Base-by-base conservation (phyloP, 805 yeast species). In the Wickerhamomyces bovis region DNA sequence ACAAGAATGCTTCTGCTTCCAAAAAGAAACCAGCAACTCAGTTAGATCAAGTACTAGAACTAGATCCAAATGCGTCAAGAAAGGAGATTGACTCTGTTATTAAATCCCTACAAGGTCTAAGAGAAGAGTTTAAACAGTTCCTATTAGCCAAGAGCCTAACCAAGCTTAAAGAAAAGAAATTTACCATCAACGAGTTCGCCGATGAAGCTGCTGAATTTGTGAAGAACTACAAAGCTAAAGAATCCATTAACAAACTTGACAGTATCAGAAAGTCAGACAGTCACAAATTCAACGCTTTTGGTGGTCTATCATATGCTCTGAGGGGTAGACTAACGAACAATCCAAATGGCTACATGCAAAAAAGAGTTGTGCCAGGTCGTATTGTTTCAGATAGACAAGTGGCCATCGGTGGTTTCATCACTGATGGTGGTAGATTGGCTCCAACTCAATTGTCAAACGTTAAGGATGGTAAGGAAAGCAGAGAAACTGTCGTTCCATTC, bases 271-370 rank as follows among this genome's bases (percentile, higher is more conserved):
- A 44, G 18, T 11, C 41, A 10, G 46, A 48, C 11, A 47, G 52
- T 13, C 52, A 51, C 38, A 62, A 63, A 23, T 62, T 78, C 41
- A 75, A 82, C 45, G 95, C 89, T 28, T 77, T 85, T 8, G 95
- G 85, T 25, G 96, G 96, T 7, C 72, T 87, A 49, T 76, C 87
- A 2, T 88, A 86, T 57, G 71, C 70, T 36, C 75, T 84, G 50
- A 75, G 73, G 48, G 95, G 95, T 7, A 76, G 88, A 61, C 67
- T 88, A 35, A 61, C 69, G 48, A 84, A 80, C 61, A 71, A 85
- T 4, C 94, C 95, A 20, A 78, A 82, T 56, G 95, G 96, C 43
- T 65, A 80, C 21, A 68, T 75, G 41, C 64, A 67, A 12, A 76
- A 75, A 23, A 68, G 68, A 44, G 71, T 83, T 38, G 79, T 78